These are phyloP conservation scores for Hanseniaspora uvarum DNA, from an alignment of 1,139 yeast species.

Conservation along the genomic window DNA sequence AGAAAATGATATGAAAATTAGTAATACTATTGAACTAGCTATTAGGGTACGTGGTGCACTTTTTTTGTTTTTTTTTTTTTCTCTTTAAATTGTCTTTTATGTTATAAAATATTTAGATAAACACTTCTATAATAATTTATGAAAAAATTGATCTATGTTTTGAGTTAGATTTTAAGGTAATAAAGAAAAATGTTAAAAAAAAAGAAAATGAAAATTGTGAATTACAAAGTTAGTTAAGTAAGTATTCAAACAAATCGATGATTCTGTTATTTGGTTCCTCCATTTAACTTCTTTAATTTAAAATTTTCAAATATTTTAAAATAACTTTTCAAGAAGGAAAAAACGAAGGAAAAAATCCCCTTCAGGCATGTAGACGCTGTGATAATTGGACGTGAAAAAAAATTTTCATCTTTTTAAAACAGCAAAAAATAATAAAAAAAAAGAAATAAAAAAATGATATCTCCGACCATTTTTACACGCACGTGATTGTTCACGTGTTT, in stretches of 20 bases:
- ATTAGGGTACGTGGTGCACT: background rate
- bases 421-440: background rate
- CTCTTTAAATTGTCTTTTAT: background rate
- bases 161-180: background rate
- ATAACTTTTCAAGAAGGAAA: background rate
- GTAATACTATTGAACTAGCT: background rate
- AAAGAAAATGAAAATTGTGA: background rate
- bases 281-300: no score
- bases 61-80: conserved; percentile 22
- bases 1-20: background rate
- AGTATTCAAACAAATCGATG: background rate
- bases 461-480: no score
- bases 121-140: background rate
- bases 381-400: background rate
- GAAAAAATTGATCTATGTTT: background rate
- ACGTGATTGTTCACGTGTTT: no score
- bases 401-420: background rate
- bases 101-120: background rate
- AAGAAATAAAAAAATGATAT: background rate
- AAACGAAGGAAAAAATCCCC: background rate
- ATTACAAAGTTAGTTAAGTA: background rate
- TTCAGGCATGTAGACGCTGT: background rate
- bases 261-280: background rate
- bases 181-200: background rate
- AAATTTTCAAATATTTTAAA: background rate